Evolutionary conservation across 495 filamentous ascomycete genomes (phyloP), one percentile per base, ranked within the genome.

Genomic region (Chaetomium fimeti): DNA sequence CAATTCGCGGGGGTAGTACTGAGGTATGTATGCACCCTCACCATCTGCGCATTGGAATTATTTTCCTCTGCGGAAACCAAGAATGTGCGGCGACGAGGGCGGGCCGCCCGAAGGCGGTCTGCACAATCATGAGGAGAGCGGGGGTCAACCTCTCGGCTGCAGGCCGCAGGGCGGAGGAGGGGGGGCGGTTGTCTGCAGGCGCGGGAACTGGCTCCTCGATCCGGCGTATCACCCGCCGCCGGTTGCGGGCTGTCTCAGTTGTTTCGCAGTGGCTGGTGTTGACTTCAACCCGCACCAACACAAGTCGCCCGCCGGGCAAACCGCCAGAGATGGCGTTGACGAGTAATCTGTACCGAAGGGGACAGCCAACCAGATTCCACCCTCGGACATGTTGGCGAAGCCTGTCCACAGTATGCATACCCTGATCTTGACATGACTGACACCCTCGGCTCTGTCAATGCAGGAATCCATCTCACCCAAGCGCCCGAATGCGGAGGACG

Each of bases 171-270:
- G 48, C 51, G 40, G 38, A 57, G 57, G 22, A 36, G 28, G 48
- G 47, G 36, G 43, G 59, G 66, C 53, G 61, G 65, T 57, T 49
- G 57, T 61, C 65, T 63, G 65, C 65, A 67, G 32, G 49, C 24
- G 65, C 64, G 64, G 64, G 45, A 57, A 51, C 27, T 57, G 66
- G 29, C 53, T 51, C 16, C 65, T 51, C 62, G 66, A 64, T 57
- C 58, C 24, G 58, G 42, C 54, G 61, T 56, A 38, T 61, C 64
- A 62, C 47, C 64, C 63, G 58, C 40, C 36, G 15, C 13, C 40
- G 13, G 40, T 43, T 43, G 40, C 13, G 40, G 40, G 40, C 40
- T 27, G n/a, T 49, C 18, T 45, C 15, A 42, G 29, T 16, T 32
- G 28, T 29, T 16, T 27, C 52, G 9, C 11, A 54, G 13, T 55